Evolutionary conservation across 2,329 filamentous ascomycete genomes (phyloP).

Genomic region (Alternaria conjuncta): DNA sequence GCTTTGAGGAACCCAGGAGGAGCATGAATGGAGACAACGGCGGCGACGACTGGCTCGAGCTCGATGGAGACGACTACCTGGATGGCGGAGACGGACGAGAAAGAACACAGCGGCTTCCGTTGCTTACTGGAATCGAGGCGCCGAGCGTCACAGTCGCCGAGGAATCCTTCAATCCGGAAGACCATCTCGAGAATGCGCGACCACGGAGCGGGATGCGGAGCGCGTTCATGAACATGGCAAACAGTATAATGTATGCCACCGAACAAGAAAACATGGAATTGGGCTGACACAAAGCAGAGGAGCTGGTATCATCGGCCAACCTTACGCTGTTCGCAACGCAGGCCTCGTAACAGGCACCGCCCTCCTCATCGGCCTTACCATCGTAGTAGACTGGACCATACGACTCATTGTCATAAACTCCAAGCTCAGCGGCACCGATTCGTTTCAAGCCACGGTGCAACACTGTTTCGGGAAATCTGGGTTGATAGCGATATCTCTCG

Average conservation of each 20-base stretch:
- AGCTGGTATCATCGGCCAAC: slow-evolving; percentile 77
- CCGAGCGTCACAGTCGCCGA: slow-evolving; percentile 76
- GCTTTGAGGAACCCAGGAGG: slow-evolving; percentile 64
- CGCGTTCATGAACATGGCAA: slow-evolving; percentile 99
- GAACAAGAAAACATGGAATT: rapidly evolving
- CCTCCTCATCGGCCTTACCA: slow-evolving; percentile 78
- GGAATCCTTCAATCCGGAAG: slow-evolving; percentile 62
- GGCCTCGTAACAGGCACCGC: slow-evolving; percentile 81
- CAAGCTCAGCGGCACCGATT: slow-evolving; percentile 91
- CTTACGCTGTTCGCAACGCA: slow-evolving; percentile 94
- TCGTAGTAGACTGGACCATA: slow-evolving; percentile 96
- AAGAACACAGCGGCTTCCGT: slow-evolving; percentile 64
- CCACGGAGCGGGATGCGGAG: slow-evolving; percentile 85
- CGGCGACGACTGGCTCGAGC: slow-evolving; percentile 54
- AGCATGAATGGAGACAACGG: slow-evolving; percentile 42
- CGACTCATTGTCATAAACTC: slow-evolving; percentile 96
- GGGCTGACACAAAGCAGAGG: slow-evolving; percentile 51
- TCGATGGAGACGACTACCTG: slow-evolving; percentile 68
- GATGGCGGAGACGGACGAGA: slow-evolving; percentile 47
- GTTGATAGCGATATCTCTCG: slow-evolving; percentile 85
- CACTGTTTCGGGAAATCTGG: slow-evolving; percentile 91
- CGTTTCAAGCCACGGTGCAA: slow-evolving; percentile 94
- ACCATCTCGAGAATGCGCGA: slow-evolving; percentile 66
- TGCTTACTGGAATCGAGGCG: slow-evolving; percentile 83
- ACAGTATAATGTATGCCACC: slow-evolving; percentile 78